Percentiles rank a stretch among this genome's conserved stretches.
Evolutionary conservation across 495 filamentous ascomycete species (phyloP).

Genomic region (Xanthoparmelia taractica): DNA sequence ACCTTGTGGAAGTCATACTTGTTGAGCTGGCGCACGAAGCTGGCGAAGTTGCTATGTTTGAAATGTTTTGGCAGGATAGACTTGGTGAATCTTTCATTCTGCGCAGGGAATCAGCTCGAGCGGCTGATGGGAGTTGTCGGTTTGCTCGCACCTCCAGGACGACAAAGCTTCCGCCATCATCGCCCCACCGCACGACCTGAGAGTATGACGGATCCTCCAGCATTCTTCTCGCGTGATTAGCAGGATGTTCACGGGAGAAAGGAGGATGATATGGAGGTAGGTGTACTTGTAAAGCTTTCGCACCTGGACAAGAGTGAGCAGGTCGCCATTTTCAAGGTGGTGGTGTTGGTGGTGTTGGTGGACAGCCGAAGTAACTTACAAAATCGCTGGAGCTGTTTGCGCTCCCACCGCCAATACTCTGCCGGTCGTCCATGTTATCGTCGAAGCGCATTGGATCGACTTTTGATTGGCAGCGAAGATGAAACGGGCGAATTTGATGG

Average conservation of each 20-base stretch:
- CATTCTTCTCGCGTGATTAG: constrained; percentile 60
- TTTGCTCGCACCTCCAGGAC: constrained; percentile 72
- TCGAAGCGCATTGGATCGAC: constrained; percentile 20
- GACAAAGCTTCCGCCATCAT: constrained; percentile 91
- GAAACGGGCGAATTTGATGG: constrained; percentile 8
- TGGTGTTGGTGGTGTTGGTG: no score
- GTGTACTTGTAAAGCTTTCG: constrained; percentile 96
- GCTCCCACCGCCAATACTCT: constrained; percentile 39
- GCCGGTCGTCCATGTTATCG: constrained; percentile 45
- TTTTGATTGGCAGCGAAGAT: constrained; percentile 6
- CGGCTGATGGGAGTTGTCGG: background rate
- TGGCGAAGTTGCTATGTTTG: constrained; percentile 99
- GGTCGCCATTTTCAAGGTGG: constrained; percentile 11
- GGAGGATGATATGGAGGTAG: constrained; percentile 15
- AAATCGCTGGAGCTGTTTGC: constrained; percentile 72
- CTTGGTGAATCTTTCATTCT: constrained; percentile 99
- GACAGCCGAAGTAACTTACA: constrained; percentile 44
- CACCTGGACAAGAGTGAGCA: constrained; percentile 54
- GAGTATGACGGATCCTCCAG: constrained; percentile 91
- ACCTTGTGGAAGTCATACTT: constrained; percentile 99
- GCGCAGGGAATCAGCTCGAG: constrained; percentile 9
- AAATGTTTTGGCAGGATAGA: constrained; percentile 96
- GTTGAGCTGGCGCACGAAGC: constrained; percentile 96
- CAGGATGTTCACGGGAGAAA: constrained; percentile 18
- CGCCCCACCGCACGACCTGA: constrained; percentile 89